Evolutionary conservation across 371 early-diverging fungal genomes (phyloP), one percentile per base, ranked within the genome.

Genomic region (Lichtheimia ornata): DNA sequence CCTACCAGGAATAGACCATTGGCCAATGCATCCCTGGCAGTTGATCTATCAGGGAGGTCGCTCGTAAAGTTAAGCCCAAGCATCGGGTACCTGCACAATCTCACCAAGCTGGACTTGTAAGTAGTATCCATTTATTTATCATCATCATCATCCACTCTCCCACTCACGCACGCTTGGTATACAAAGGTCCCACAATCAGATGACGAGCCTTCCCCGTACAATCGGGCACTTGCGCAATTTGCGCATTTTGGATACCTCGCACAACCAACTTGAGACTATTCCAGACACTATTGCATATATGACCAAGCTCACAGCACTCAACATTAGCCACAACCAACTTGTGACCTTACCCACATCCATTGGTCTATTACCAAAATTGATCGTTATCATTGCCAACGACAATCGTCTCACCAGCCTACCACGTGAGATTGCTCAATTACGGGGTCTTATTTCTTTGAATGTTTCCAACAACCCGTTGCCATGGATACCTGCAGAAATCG

Each of bases 381-480:
- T 73, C 24, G 85, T 86, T 42, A 67, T 92, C 57, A 79, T 85
- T 41, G 42, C 82, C 18, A 71, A 75, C 55, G 64, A 82, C 53
- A 89, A 89, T 67, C 73, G 79, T 28, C 54, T 91, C 18, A 66
- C 69, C 5, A 65, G 72, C n/a, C 27, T 91, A 25, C 89, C 91
- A 18, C 69, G 69, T 24, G 83, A 78, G 30, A 35, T 86, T n/a
- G 73, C 77, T 13, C 65, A 74, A 5, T 58, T 85, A 9, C 76
- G 73, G 35, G 82, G 84, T 58, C 76, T 94, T 42, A 75, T 82
- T 17, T 66, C 78, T 0, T 77, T 93, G 14, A 85, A 87, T 53
- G 65, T 94, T 6, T 80, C 88, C 40, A 78, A 85, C 53, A 94
- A 93, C 69, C 76, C 75, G 6, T 66, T 94, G 2, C 61, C 35